A percentile compares a stretch with the other conserved stretches of the same genome.
Evolutionary conservation across 768 basidiomycete species (phyloP).

Genomic region (Fomitopsis serialis): DNA sequence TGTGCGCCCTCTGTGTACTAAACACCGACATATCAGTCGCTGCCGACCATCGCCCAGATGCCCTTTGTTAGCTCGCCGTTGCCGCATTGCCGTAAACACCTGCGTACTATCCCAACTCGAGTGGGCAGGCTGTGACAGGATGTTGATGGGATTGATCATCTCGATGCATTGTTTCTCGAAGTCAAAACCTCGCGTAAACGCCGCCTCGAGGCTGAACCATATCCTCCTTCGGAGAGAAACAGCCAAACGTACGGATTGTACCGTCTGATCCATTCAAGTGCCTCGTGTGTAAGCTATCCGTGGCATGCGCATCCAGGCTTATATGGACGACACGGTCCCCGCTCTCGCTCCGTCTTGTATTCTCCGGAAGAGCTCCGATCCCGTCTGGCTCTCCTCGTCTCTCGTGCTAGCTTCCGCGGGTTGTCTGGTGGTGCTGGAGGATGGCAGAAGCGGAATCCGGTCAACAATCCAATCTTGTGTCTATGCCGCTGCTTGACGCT

Average conservation of each 20-base stretch:
- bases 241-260: not conserved
- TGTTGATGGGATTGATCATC: not conserved
- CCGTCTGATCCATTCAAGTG: constrained; percentile 7
- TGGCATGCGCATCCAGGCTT: not conserved
- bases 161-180: constrained; percentile 1
- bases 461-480: constrained; percentile 10
- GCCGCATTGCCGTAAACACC: not conserved
- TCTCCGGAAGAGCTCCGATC: not conserved
- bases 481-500: constrained; percentile 27
- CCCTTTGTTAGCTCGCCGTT: not conserved
- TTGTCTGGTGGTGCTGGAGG: not conserved
- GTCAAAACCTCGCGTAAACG: constrained; percentile 1
- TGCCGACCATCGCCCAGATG: not conserved
- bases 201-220: constrained; percentile 9
- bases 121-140: not conserved
- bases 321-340: not conserved
- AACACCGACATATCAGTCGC: not conserved
- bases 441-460: constrained; percentile 7
- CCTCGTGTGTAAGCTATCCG: constrained; percentile 9
- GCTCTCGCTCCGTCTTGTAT: not conserved
- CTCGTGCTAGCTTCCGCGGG: not conserved
- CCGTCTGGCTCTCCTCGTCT: not conserved
- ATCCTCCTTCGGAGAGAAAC: constrained; percentile 4
- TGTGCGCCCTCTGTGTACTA: not conserved
- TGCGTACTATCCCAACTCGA: not conserved